These are phyloP conservation scores for Rugonectria rugulosa DNA, from an alignment of 2,329 filamentous ascomycete genomes.

Conservation along the genomic window DNA sequence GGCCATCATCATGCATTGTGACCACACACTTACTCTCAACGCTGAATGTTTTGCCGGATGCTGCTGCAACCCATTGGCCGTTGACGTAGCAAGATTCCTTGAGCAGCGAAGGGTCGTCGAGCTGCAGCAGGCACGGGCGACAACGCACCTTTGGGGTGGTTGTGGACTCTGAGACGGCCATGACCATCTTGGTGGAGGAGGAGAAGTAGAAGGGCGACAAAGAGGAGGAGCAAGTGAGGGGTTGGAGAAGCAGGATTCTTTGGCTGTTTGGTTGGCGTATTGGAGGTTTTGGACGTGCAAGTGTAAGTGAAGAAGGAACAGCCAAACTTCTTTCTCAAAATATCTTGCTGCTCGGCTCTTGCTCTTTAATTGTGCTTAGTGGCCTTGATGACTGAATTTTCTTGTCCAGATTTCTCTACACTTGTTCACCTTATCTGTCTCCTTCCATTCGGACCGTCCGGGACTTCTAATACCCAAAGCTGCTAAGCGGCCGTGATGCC, in stretches of 20 bases:
- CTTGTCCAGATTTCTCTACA: constrained; percentile 13
- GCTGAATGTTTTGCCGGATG: constrained; percentile 77
- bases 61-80: constrained; percentile 77
- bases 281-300: neutral
- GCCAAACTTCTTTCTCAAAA: neutral
- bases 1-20: neutral
- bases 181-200: constrained; percentile 6
- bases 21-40: constrained; percentile 60
- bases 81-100: constrained; percentile 77
- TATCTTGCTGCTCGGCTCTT: neutral
- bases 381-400: neutral
- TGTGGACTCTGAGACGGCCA: constrained; percentile 21
- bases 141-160: constrained; percentile 21
- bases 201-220: neutral
- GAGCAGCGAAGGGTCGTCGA: constrained; percentile 71
- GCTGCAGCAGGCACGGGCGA: constrained; percentile 44
- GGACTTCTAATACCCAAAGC: constrained; percentile 16
- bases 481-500: constrained; percentile 21
- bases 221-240: constrained; percentile 16
- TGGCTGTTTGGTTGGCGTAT: neutral
- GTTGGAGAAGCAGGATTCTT: neutral
- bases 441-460: constrained; percentile 23
- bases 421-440: constrained; percentile 17
- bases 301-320: neutral
- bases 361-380: neutral